Evolutionary conservation across 148 eudicot genomes (phyloP).

Genomic region (Rheum nobile): DNA sequence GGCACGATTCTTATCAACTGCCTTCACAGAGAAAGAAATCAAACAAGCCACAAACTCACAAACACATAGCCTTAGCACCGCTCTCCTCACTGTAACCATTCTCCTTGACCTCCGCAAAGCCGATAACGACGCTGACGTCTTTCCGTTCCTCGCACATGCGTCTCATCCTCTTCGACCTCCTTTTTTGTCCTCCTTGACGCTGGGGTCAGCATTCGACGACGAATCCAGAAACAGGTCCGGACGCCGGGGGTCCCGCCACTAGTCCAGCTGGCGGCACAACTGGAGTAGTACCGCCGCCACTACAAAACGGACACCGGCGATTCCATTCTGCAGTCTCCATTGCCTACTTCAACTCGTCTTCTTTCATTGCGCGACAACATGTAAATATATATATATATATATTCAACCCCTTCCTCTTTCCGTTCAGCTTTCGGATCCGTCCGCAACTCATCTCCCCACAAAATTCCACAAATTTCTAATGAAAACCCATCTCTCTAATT

Average conservation of each 20-base stretch:
- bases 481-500: background rate
- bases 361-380: background rate
- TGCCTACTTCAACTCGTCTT: conserved; percentile 1
- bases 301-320: no score
- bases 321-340: background rate
- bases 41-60: conserved; percentile 51
- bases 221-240: conserved; percentile 9
- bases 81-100: conserved; percentile 24
- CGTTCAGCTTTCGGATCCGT: conserved; percentile 7
- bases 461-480: conserved; percentile 1
- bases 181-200: conserved; percentile 3
- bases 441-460: background rate
- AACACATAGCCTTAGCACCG: conserved; percentile 46
- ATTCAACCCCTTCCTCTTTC: background rate
- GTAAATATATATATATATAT: background rate
- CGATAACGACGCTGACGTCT: conserved; percentile 13
- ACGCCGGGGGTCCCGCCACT: no score
- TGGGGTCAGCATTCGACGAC: conserved; percentile 3
- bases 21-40: conserved; percentile 64
- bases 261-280: no score
- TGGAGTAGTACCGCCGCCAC: no score
- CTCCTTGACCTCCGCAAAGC: conserved; percentile 21
- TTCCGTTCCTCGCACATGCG: conserved; percentile 9
- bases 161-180: conserved; percentile 10
- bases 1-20: conserved; percentile 58